Conservation (phyloP, 2,329 filamentous ascomycete species). For the Phyllosticta citriasiana region DNA sequence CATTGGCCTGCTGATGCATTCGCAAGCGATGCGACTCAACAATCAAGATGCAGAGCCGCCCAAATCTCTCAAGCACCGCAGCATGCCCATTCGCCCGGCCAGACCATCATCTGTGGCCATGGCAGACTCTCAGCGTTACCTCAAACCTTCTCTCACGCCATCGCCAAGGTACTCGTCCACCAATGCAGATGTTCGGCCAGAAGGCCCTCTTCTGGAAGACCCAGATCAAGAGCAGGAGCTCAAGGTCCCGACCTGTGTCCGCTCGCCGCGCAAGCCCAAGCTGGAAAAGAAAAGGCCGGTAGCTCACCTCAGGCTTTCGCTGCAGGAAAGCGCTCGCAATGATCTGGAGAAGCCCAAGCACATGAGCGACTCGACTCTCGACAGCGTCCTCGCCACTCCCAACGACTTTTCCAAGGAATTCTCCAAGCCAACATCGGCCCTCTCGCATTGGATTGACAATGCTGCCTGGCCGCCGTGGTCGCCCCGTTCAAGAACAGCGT, state of each 20-base stretch:
- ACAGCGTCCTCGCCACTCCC: neutral
- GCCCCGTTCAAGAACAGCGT: constrained; percentile 3
- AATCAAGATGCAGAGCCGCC: constrained; percentile 3
- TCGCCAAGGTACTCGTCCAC: neutral
- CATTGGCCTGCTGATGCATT: constrained; percentile 6
- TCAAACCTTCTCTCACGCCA: constrained; percentile 1
- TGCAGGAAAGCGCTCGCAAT: neutral
- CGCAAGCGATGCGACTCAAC: neutral
- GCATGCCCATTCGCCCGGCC: neutral
- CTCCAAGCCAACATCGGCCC: neutral
- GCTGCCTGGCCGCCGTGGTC: neutral
- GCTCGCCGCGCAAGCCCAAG: neutral
- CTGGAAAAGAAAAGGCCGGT: neutral
- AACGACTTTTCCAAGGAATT: neutral
- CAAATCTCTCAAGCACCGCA: neutral
- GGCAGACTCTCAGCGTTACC: neutral
- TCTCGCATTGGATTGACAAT: constrained; percentile 1
- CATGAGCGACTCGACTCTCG: constrained; percentile 2
- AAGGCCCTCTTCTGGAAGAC: neutral
- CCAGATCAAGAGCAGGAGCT: neutral
- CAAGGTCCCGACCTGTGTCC: neutral
- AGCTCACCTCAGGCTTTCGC: neutral
- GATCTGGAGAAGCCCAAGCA: neutral
- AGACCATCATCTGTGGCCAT: constrained; percentile 1
- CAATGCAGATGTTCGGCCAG: too few species aligned